These are phyloP conservation scores for Cryptosporidium tyzzeri DNA, from an alignment of 169 alveolate species.

Conservation along the genomic window DNA sequence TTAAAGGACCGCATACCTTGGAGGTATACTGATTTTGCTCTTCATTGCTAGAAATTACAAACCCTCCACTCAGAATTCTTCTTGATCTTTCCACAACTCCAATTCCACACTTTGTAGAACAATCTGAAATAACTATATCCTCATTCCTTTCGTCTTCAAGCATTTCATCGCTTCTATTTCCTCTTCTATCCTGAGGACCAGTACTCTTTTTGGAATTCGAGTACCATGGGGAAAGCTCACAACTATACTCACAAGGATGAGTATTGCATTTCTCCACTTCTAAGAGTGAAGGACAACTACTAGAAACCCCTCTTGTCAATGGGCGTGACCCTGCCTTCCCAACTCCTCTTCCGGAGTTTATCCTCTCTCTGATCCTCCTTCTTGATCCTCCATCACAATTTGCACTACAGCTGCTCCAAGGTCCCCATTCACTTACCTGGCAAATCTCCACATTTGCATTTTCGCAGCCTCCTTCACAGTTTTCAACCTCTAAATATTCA, in stretches of 20 bases:
- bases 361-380: constrained; percentile 41
- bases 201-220: neutral
- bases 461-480: constrained; percentile 12
- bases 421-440: constrained; percentile 72
- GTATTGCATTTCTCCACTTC: constrained; percentile 65
- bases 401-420: constrained; percentile 74
- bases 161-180: too few relatives aligned
- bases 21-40: neutral
- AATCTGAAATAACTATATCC: constrained; percentile 13
- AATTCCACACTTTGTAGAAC: constrained; percentile 59
- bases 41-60: neutral
- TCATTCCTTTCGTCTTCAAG: neutral
- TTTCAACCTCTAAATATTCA: constrained; percentile 19
- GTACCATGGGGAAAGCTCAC: constrained; percentile 34
- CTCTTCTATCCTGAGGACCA: neutral
- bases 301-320: constrained; percentile 30
- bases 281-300: constrained; percentile 34
- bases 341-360: constrained; percentile 12
- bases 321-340: constrained; percentile 19
- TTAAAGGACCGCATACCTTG: constrained; percentile 29
- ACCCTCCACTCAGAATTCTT: constrained; percentile 1
- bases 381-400: constrained; percentile 64
- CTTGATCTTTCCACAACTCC: constrained; percentile 42
- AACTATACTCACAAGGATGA: constrained; percentile 25
- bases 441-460: constrained; percentile 16